Base-by-base conservation (phyloP, 129 eudicot species). In the Ambrosia artemisiifolia region DNA sequence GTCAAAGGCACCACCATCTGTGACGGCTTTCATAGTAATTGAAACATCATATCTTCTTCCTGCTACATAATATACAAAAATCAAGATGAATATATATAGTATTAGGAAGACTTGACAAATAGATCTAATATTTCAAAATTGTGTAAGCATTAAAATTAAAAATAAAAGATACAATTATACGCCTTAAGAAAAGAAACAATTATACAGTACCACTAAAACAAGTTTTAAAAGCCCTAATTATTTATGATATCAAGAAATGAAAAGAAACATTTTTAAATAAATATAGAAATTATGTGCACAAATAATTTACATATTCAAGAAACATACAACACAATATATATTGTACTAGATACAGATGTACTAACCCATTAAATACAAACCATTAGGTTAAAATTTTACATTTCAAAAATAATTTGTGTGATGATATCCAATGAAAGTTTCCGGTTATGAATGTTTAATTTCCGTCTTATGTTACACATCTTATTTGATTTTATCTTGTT, bases 21-120 rank as follows among this genome's bases (percentile, higher is more conserved):
- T 28, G 28, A 38, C 73, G 4, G 6, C 46, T 11, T 28, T 38
- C 54, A 12, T 51, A 18, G 49, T 34, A 28, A 46, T 33, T 7
- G 20, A 9, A 73, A 12, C 11, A 24, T 59, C 61, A 47, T 28
- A 59, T 59, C 40, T 59, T 47, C 64, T 54, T 70, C 66, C 11
- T 28, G 18, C 28, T 64, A 61, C 11, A 36, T 65, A 57, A 57
- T 30, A 55, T 14, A 56, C 17, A 57, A 0, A 59, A 11, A 51
- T 59, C 30, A 59, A 28, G 65, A 28, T 30, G 18, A 1, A 59
- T 24, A 59, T 24, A 59, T 59, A 19, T 9, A 28, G 40, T 28
- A 59, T 4, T 12, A 59, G 10, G 5, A 59, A 59, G 33, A 30
- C 40, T 28, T 32, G 18, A 59, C 42, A 59, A 24, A 7, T 1